These are phyloP conservation scores for Phytopythium kandeliae DNA, from an alignment of 352 stramenopile species.

Conservation along the genomic window DNA sequence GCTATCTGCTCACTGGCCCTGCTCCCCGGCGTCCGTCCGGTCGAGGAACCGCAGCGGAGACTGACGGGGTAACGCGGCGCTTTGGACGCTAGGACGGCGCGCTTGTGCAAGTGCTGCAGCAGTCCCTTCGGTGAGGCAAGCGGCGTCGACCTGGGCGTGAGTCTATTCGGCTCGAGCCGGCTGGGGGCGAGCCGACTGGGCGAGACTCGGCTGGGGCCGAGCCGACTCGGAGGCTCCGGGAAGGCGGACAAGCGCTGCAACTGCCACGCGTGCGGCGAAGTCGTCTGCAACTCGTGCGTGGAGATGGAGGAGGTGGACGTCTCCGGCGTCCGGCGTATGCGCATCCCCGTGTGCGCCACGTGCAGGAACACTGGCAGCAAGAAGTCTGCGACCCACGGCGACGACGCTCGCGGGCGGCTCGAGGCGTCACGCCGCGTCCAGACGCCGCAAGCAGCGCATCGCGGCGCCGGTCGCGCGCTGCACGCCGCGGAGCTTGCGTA, in stretches of 20 bases:
- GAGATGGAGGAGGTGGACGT: slow-evolving; percentile 29
- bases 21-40: too few species aligned
- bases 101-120: slow-evolving; percentile 34
- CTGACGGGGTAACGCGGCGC: neutral
- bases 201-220: neutral
- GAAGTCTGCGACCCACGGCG: neutral
- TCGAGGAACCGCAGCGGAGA: neutral
- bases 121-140: slow-evolving; percentile 18
- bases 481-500: neutral
- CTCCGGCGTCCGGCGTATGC: slow-evolving; percentile 17
- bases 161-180: neutral
- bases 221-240: slow-evolving; percentile 12
- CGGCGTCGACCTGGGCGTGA: neutral
- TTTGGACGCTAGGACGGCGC: slow-evolving; percentile 2
- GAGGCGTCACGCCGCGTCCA: neutral
- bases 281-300: slow-evolving; percentile 39
- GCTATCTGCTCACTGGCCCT: too few species aligned
- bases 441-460: neutral
- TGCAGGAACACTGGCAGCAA: slow-evolving; percentile 20
- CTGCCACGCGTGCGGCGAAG: slow-evolving; percentile 43
- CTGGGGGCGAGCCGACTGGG: neutral
- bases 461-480: neutral
- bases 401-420: neutral
- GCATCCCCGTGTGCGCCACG: slow-evolving; percentile 20
- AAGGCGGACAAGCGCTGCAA: slow-evolving; percentile 30